Evolutionary conservation across 192 early-diverging fungal species (phyloP), one percentile per base, ranked within the genome.

Genomic region (Coemansia aciculifera): DNA sequence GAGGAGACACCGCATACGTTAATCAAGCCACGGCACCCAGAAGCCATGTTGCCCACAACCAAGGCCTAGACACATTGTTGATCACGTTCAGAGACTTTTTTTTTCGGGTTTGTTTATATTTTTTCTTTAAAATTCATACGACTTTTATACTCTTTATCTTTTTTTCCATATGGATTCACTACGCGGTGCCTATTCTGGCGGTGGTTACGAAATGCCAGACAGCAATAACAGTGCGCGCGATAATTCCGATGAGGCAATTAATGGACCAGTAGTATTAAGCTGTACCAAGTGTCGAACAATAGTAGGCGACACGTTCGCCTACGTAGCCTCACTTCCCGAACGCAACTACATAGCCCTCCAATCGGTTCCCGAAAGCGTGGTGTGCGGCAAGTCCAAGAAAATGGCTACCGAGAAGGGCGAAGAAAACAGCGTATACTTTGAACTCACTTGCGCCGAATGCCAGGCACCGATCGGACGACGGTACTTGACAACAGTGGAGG

Each of bases 231-330:
- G 40, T 36, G 56, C 44, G 17, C 56, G 59, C 42, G 54, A 23
- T 31, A 67, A 59, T 39, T 43, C 44, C 13, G 79, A 76, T 24
- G 74, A 73, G 19, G 67, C 68, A 19, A 81, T 81, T 39, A 75
- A 81, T 37, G 74, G 74, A 7, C 79, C 79, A 0, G 63, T 81
- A 0, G 70, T 81, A 17, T 72, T 81, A n/a, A 81, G 79, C 68
- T 81, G 79, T n/a, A 59, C 63, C 31, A 81, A 77, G 34, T 81
- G 79, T 65, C 67, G 79, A 11, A 81, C 74, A 67, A 81, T 81
- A 31, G 64, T 81, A 5, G 79, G 79, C 44, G 79, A 81, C 59
- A 81, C 79, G 1, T 81, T 81, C 52, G 71, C 79, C 23, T 81
- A 77, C 52, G 79, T 67, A 15, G 71, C 79, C 11, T 76, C 74